These are phyloP conservation scores for Malus hybrid DNA, from an alignment of 331 rosid genomes.

Conservation along the genomic window DNA sequence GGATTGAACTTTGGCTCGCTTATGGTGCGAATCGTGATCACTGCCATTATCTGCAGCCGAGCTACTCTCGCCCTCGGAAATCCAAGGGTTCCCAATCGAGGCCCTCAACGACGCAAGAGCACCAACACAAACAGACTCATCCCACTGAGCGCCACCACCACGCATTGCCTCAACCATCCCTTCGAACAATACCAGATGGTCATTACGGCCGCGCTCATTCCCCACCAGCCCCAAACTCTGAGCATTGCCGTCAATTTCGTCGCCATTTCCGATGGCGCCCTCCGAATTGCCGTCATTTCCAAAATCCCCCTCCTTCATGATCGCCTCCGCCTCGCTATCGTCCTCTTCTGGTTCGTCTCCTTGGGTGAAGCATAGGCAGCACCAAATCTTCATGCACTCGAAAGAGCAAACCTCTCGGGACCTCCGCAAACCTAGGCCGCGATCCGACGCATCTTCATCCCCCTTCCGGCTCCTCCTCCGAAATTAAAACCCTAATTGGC, in stretches of 20 bases:
- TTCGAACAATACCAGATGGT: constrained; percentile 25
- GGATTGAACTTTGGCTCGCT: constrained; percentile 71
- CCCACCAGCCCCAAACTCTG: constrained; percentile 9
- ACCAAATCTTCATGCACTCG: constrained; percentile 80
- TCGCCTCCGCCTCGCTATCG: constrained; percentile 12
- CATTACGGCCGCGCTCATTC: constrained; percentile 6
- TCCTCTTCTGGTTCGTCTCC: constrained; percentile 32
- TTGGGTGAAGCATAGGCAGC: constrained; percentile 63
- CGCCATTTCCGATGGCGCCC: constrained; percentile 24
- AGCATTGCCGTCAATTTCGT: constrained; percentile 14
- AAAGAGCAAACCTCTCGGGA: constrained; percentile 5
- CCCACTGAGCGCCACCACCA: constrained; percentile 27
- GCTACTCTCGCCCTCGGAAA: constrained; percentile 64
- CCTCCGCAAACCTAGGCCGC: constrained; percentile 29
- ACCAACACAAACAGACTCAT: constrained; percentile 12
- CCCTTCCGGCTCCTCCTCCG: not conserved
- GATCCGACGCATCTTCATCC: constrained; percentile 56
- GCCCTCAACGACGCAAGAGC: constrained; percentile 27
- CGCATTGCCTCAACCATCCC: constrained; percentile 37
- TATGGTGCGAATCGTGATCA: constrained; percentile 54
- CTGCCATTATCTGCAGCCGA: constrained; percentile 36
- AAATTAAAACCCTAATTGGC: constrained; percentile 11
- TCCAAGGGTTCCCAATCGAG: constrained; percentile 15
- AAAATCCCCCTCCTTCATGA: constrained; percentile 25
- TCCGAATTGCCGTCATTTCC: constrained; percentile 32